A percentile compares a stretch with the other conserved stretches of the same genome.
Conservation (phyloP, 352 stramenopile species). For the Phytophthora crassamura region DNA sequence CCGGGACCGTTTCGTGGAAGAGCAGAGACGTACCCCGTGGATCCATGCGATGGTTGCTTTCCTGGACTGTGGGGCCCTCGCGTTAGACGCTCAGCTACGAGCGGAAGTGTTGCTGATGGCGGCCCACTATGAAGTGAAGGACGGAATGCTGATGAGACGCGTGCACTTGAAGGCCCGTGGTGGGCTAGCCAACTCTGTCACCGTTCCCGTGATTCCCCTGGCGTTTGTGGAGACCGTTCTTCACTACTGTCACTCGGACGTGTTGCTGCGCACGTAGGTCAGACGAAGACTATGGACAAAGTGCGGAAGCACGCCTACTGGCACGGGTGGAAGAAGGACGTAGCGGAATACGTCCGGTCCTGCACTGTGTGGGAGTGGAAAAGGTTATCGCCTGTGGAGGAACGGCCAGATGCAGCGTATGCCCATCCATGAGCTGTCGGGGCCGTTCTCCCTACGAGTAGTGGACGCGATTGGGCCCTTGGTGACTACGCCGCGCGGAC, state of each 20-base stretch:
- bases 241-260: slow-evolving; percentile 6
- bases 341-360: not conserved
- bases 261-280: not conserved
- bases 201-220: not conserved
- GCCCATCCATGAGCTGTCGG: slow-evolving; percentile 1
- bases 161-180: not conserved
- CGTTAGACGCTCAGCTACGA: not conserved
- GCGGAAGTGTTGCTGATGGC: not conserved
- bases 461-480: slow-evolving; percentile 1
- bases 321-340: not conserved
- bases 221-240: slow-evolving; percentile 3
- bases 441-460: not conserved
- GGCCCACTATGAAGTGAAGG: not conserved
- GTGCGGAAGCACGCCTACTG: slow-evolving; percentile 1
- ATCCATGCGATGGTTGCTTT: not conserved
- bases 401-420: slow-evolving; percentile 1
- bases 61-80: not conserved
- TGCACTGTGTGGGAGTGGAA: not conserved
- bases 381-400: not conserved
- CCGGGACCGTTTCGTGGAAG: not conserved
- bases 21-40: not conserved
- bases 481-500: not conserved
- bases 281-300: not conserved
- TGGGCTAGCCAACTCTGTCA: not conserved
- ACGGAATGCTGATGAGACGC: not conserved